Percentiles rank a stretch among this genome's conserved stretches.
These are phyloP conservation scores for Hibiscus trionum DNA, from an alignment of 345 rosid genomes.

Conservation along the genomic window DNA sequence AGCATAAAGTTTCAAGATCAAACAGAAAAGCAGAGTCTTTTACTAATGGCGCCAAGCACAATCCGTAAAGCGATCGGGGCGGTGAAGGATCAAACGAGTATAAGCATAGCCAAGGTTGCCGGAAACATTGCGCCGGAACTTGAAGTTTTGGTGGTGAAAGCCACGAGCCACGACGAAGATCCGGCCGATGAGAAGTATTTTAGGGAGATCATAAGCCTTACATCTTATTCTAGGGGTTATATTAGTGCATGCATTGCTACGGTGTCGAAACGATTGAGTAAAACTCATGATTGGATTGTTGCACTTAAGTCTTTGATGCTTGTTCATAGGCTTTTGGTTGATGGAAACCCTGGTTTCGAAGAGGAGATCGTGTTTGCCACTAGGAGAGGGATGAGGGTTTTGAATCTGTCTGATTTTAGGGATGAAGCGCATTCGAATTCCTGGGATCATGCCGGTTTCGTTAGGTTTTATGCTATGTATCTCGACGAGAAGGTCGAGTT, in stretches of 20 bases:
- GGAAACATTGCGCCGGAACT: conserved; percentile 96
- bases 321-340: conserved; percentile 60
- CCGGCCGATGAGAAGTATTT: conserved; percentile 80
- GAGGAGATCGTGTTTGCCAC: conserved; percentile 22
- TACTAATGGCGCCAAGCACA: conserved; percentile 68
- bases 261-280: conserved; percentile 59
- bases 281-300: conserved; percentile 92
- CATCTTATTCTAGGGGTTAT: conserved; percentile 58
- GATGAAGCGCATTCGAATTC: conserved; percentile 70
- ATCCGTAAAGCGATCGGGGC: conserved; percentile 93
- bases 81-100: conserved; percentile 94
- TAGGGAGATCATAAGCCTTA: conserved; percentile 53
- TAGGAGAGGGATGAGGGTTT: neutral
- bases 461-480: conserved; percentile 65
- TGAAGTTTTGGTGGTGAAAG: conserved; percentile 86
- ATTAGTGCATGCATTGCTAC: conserved; percentile 66
- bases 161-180: conserved; percentile 87
- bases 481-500: conserved; percentile 73
- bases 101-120: conserved; percentile 80
- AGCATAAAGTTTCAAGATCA: neutral
- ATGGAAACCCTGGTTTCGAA: conserved; percentile 55
- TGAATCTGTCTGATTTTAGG: neutral
- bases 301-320: conserved; percentile 72
- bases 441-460: conserved; percentile 86
- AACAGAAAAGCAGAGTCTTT: neutral